phyloP scores from a whole-genome alignment of 2,329 filamentous ascomycete genomes.

The Trichoderma brevicompactum region DNA sequence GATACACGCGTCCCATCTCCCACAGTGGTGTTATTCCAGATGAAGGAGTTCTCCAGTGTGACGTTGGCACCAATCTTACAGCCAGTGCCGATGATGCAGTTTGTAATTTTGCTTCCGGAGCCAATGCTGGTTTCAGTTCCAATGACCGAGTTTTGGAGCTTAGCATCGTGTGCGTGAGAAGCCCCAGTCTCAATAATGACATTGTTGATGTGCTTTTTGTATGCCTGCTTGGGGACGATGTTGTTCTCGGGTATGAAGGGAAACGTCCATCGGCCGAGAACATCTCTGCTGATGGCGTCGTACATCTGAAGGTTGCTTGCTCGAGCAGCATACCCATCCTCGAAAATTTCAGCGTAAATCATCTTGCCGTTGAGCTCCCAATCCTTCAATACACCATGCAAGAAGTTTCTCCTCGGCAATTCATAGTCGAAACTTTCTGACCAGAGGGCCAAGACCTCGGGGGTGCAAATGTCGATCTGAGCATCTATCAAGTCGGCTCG shows the following conservation, averaged over 20 bases:
- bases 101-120: slow-evolving; percentile 68
- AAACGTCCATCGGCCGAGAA: slow-evolving; percentile 86
- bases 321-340: slow-evolving; percentile 82
- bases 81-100: slow-evolving; percentile 80
- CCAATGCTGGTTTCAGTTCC: slow-evolving; percentile 78
- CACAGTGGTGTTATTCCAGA: slow-evolving; percentile 85
- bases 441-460: slow-evolving; percentile 92
- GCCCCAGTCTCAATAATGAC: slow-evolving; percentile 82
- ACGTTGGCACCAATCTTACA: slow-evolving; percentile 89
- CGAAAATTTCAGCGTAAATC: slow-evolving; percentile 87
- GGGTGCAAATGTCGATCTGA: slow-evolving; percentile 95
- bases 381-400: slow-evolving; percentile 93
- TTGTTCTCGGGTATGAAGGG: slow-evolving; percentile 91
- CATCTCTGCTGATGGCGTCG: slow-evolving; percentile 83
- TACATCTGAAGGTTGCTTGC: slow-evolving; percentile 88
- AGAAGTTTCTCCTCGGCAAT: slow-evolving; percentile 81
- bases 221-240: slow-evolving; percentile 75
- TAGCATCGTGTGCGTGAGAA: slow-evolving; percentile 71
- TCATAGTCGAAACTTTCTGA: slow-evolving; percentile 98
- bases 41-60: slow-evolving; percentile 74
- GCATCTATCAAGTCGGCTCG: slow-evolving; percentile 90
- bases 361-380: slow-evolving; percentile 96
- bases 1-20: slow-evolving; percentile 73
- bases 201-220: slow-evolving; percentile 69
- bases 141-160: slow-evolving; percentile 73